Conservation (phyloP, 106 monocot genomes). For the Triglochin maritima region DNA sequence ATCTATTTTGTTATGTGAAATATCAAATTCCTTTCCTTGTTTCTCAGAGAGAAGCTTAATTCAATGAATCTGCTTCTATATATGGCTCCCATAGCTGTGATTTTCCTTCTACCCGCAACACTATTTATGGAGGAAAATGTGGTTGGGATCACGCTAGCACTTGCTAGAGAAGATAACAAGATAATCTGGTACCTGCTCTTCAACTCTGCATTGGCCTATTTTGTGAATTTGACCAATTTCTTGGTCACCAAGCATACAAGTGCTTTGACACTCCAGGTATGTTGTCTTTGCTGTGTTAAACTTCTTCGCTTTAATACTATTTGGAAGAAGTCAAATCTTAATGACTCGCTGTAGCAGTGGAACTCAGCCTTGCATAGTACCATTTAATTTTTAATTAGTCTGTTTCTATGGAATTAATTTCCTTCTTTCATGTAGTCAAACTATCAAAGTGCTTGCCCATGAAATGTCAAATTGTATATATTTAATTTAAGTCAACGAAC, state of each 20-base stretch:
- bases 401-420: too few relatives aligned
- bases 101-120: slow-evolving; percentile 68
- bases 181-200: slow-evolving; percentile 65
- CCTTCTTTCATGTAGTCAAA: too few relatives aligned
- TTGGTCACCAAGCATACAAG: slow-evolving; percentile 94
- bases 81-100: slow-evolving; percentile 88
- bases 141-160: slow-evolving; percentile 56
- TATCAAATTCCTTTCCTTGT: slow-evolving; percentile 1
- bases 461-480: too few relatives aligned
- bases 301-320: background rate
- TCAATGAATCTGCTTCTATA: slow-evolving; percentile 92
- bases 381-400: too few relatives aligned
- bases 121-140: slow-evolving; percentile 72
- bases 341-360: background rate
- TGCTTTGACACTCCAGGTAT: slow-evolving; percentile 84
- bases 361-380: background rate
- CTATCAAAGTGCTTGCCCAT: too few relatives aligned
- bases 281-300: background rate
- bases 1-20: background rate
- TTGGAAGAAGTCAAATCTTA: background rate
- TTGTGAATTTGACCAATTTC: slow-evolving; percentile 92
- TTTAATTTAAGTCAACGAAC: too few relatives aligned
- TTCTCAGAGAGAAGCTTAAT: slow-evolving; percentile 75
- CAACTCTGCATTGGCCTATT: slow-evolving; percentile 73
- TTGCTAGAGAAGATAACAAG: slow-evolving; percentile 56